phyloP scores from a whole-genome alignment of 2,329 filamentous ascomycete genomes.

The Ceratocystiopsis brevicomis region DNA sequence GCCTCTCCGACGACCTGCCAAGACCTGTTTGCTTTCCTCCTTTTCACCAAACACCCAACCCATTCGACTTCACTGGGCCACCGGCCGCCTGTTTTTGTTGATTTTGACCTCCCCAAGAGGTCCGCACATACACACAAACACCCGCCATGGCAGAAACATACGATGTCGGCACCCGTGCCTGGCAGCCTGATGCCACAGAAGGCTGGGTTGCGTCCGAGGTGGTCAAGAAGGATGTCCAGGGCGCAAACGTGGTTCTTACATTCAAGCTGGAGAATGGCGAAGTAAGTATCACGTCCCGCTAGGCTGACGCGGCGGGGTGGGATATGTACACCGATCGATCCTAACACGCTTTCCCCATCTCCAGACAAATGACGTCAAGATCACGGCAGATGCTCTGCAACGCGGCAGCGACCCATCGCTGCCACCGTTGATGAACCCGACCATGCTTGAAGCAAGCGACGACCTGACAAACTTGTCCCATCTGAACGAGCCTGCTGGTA shows the following conservation, averaged over 20 bases:
- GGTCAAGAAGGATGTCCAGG: constrained; percentile 63
- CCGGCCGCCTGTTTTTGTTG: constrained; percentile 17
- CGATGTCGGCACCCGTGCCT: constrained; percentile 91
- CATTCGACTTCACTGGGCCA: constrained; percentile 3
- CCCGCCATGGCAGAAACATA: constrained; percentile 75
- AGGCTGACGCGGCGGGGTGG: too few relatives aligned
- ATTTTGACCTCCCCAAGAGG: constrained; percentile 8
- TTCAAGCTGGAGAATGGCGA: constrained; percentile 88
- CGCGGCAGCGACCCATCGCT: constrained; percentile 59
- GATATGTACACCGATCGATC: too few relatives aligned
- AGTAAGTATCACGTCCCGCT: constrained; percentile 28
- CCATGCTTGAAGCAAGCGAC: constrained; percentile 96
- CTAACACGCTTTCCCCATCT: constrained; percentile 1
- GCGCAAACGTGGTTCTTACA: constrained; percentile 69
- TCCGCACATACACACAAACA: neutral
- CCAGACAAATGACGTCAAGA: constrained; percentile 62
- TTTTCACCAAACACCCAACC: neutral
- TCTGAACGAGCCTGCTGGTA: constrained; percentile 94
- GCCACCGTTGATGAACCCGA: constrained; percentile 91
- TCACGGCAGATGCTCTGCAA: constrained; percentile 57
- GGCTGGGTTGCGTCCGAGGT: constrained; percentile 97
- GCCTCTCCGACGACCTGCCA: neutral
- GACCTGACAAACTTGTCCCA: constrained; percentile 94
- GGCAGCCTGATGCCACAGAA: constrained; percentile 91
- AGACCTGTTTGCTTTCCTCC: neutral